Evolutionary conservation across 768 basidiomycete species (phyloP).

Genomic region (Candolleomyces aberdarensis): DNA sequence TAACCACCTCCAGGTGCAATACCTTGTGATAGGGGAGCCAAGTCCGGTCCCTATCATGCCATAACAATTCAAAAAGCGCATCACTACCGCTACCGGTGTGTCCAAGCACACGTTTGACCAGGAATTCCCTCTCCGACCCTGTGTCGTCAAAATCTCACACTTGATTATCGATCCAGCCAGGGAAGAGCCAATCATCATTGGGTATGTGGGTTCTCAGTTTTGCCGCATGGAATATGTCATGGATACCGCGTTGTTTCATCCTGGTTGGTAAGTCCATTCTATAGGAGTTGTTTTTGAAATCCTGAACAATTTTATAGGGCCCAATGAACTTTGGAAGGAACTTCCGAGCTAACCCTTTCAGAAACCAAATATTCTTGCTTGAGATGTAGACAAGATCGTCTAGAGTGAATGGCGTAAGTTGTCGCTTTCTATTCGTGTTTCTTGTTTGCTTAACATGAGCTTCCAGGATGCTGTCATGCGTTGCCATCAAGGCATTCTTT

Average conservation of each 20-base stretch:
- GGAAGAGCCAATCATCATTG: slow-evolving; percentile 30
- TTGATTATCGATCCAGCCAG: slow-evolving; percentile 16
- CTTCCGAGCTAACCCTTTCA: slow-evolving; percentile 4
- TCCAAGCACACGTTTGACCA: slow-evolving; percentile 17
- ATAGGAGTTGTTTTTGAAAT: slow-evolving; percentile 1
- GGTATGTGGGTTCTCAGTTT: slow-evolving; percentile 27
- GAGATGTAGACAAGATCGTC: slow-evolving; percentile 3
- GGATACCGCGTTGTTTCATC: not conserved
- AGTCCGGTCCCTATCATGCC: slow-evolving; percentile 28
- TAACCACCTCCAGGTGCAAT: not conserved
- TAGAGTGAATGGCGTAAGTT: too few species aligned
- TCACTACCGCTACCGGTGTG: slow-evolving; percentile 22
- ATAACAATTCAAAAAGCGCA: slow-evolving; percentile 28
- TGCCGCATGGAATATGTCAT: slow-evolving; percentile 26
- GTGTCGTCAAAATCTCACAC: slow-evolving; percentile 6
- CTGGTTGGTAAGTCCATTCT: not conserved
- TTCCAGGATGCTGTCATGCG: slow-evolving; percentile 35
- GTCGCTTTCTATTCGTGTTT: not conserved
- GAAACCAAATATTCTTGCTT: slow-evolving; percentile 5
- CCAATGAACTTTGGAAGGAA: slow-evolving; percentile 9
- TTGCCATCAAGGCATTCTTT: slow-evolving; percentile 17
- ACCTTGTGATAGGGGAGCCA: slow-evolving; percentile 29
- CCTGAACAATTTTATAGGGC: slow-evolving; percentile 5
- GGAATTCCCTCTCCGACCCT: slow-evolving; percentile 19
- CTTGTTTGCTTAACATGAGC: slow-evolving; percentile 23